These are phyloP conservation scores for Epipyxis sp. DNA, from an alignment of 108 stramenopile genomes.

Conservation along the genomic window DNA sequence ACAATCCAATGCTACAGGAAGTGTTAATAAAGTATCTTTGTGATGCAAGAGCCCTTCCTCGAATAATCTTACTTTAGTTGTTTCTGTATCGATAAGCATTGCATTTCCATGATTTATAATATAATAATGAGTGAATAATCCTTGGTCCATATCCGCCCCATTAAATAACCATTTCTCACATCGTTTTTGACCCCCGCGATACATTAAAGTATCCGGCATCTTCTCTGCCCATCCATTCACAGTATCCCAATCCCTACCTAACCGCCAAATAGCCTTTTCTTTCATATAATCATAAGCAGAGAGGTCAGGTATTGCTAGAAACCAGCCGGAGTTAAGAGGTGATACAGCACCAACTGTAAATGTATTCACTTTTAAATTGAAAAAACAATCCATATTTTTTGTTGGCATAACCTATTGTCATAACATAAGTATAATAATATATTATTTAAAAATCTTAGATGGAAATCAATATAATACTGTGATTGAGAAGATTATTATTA, in stretches of 20 bases:
- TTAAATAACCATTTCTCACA: conserved; percentile 12
- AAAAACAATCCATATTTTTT: conserved; percentile 26
- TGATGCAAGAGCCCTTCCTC: not conserved
- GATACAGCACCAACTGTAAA: not conserved
- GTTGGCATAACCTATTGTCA: too few relatives aligned
- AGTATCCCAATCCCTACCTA: conserved; percentile 1
- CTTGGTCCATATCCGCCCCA: conserved; percentile 24
- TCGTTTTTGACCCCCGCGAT: conserved; percentile 3
- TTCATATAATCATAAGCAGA: not conserved
- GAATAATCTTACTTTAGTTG: not conserved
- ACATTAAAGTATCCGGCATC: not conserved
- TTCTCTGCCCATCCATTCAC: not conserved
- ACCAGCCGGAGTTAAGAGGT: conserved; percentile 31
- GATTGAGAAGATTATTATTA: too few relatives aligned
- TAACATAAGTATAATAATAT: too few relatives aligned
- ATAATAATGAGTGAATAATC: conserved; percentile 19
- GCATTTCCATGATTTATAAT: conserved; percentile 11
- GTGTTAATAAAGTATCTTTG: not conserved
- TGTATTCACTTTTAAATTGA: conserved; percentile 3
- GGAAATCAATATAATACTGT: too few relatives aligned
- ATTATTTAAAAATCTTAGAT: too few relatives aligned
- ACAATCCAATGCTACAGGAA: not conserved
- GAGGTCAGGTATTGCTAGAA: conserved; percentile 11
- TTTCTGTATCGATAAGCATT: conserved; percentile 12
- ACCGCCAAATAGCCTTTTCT: not conserved